Evolutionary conservation across 495 filamentous ascomycete genomes (phyloP), one percentile per base, ranked within the genome.

Genomic region (Daldinia vernicosa): DNA sequence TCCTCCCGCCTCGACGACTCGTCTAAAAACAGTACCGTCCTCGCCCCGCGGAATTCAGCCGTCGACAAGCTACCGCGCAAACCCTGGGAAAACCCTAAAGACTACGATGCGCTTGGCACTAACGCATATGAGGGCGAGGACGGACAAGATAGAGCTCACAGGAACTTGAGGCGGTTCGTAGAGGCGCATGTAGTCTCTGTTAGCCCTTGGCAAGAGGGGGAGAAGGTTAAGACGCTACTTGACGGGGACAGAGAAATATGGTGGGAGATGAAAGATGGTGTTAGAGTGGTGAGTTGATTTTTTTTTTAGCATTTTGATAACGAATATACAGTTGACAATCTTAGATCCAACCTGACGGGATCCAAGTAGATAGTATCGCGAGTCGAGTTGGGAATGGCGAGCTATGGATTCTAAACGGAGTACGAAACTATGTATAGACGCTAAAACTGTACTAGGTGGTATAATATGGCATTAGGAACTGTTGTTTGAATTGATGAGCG

Each of bases 51-150:
- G 6, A 98, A 99, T 79, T 88, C 86, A 40, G 93, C 88, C 1
- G 88, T 99, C 67, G 90, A 90, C 70, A 85, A 80, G 1, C 84
- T 98, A 40, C 93, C 94, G 0, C 84, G 92, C 63, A 98, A 98
- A 75, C 95, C 95, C 2, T 99, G 95, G 95, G 95, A 99, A 72
- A 89, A 96, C 68, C 89, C 92, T 0, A 79, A 87, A 40, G 96
- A 99, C 62, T 97, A 97, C 76, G 81, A 80, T 3, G 81, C 81
- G 6, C 82, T 93, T 17, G 95, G 95, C 0, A 82, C 86, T n/a
- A 77, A 90, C 33, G 93, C 93, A 4, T 98, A 98, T 76, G 87
- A 92, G 37, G 95, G 95, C 0, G 79, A 84, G 0, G 88, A 87
- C 14, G 96, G 96, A 0, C 89, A 91, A 65, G 92, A 95, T 61